Evolutionary conservation across 1,284 basidiomycete genomes (phyloP).

Genomic region (Pyrrhoderma noxium): DNA sequence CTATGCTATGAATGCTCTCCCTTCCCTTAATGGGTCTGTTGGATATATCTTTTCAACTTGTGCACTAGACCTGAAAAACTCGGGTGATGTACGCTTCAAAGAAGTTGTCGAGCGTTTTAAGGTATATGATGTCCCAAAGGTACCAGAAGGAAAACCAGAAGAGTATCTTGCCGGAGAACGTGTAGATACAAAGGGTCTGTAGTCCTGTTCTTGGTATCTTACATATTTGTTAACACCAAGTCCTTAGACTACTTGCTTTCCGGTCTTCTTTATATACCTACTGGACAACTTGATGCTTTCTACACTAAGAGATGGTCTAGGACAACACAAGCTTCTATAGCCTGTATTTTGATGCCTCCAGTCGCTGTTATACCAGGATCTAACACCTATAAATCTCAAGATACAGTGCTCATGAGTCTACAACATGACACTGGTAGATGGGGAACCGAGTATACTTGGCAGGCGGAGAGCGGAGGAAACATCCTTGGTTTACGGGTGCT

Average conservation of each 20-base stretch:
- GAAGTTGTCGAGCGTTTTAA: conserved; percentile 83
- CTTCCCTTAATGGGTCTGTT: conserved; percentile 85
- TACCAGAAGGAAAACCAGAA: conserved; percentile 68
- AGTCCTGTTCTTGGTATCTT: conserved; percentile 14
- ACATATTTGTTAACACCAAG: conserved; percentile 16
- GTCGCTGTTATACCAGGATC: conserved; percentile 10
- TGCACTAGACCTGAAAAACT: conserved; percentile 64
- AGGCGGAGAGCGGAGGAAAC: conserved; percentile 70
- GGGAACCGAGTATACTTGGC: conserved; percentile 93
- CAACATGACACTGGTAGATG: conserved; percentile 91
- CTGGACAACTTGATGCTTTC: conserved; percentile 81
- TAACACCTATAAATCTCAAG: conserved; percentile 29
- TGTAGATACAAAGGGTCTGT: conserved; percentile 71
- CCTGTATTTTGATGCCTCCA: conserved; percentile 43
- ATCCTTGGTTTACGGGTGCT: conserved; percentile 90
- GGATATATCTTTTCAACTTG: conserved; percentile 92
- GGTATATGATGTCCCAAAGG: conserved; percentile 70
- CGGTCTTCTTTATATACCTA: conserved; percentile 87
- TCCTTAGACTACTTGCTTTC: conserved; percentile 81
- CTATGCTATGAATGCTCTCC: conserved; percentile 87
- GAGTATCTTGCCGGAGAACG: conserved; percentile 74
- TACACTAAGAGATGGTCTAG: conserved; percentile 76
- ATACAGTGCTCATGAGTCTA: conserved; percentile 81
- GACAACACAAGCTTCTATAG: conserved; percentile 63
- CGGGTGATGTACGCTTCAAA: conserved; percentile 75